These are phyloP conservation scores for Epicoccum nigrum DNA, from an alignment of 2,329 filamentous ascomycete genomes.

Conservation along the genomic window DNA sequence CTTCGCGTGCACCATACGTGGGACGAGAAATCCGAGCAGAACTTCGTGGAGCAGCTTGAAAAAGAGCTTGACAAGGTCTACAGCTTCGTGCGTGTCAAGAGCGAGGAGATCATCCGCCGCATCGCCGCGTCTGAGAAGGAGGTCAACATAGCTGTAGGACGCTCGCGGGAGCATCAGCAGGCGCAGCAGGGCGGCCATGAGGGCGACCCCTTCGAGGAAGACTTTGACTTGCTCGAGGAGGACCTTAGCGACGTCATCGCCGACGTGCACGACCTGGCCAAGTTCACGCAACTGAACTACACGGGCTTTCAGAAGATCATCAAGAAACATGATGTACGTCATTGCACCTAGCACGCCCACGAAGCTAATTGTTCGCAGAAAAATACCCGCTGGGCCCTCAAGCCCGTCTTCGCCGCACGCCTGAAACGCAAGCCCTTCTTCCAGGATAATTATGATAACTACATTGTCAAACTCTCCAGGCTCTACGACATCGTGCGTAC, in stretches of 20 bases:
- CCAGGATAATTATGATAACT: constrained; percentile 97
- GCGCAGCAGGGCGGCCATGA: constrained; percentile 27
- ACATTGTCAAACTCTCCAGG: constrained; percentile 91
- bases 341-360: constrained; percentile 7
- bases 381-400: constrained; percentile 90
- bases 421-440: constrained; percentile 98
- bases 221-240: constrained; percentile 92
- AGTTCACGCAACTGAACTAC: constrained; percentile 98
- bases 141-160: constrained; percentile 83
- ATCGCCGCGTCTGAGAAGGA: constrained; percentile 89
- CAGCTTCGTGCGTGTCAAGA: constrained; percentile 96
- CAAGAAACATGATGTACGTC: constrained; percentile 94
- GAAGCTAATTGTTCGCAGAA: constrained; percentile 64
- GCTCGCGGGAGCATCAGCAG: constrained; percentile 41
- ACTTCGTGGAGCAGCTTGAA: constrained; percentile 86
- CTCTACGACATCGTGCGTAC: constrained; percentile 95
- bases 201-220: constrained; percentile 75
- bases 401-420: constrained; percentile 92
- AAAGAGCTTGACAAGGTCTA: constrained; percentile 96
- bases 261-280: constrained; percentile 96
- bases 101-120: constrained; percentile 89
- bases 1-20: constrained; percentile 80
- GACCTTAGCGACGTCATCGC: constrained; percentile 97
- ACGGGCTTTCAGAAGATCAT: constrained; percentile 99
- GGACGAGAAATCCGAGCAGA: constrained; percentile 89